Percentiles rank a stretch among this genome's conserved stretches.
Conservation (phyloP, 1,284 basidiomycete species). For the Schizophyllum amplum region DNA sequence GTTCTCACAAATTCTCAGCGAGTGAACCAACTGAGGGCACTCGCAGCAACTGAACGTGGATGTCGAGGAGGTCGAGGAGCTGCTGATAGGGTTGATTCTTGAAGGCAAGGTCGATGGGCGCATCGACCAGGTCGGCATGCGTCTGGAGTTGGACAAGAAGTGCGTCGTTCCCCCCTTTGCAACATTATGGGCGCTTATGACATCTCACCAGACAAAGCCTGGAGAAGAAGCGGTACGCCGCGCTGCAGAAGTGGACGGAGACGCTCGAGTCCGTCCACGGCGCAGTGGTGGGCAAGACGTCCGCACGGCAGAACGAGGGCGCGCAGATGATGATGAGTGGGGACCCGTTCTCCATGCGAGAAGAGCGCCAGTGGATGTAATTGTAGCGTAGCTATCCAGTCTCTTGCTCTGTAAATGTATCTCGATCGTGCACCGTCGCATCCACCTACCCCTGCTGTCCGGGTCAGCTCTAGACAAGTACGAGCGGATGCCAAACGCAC, state of each 20-base stretch:
- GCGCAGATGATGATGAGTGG: neutral
- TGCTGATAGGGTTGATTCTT: conserved; percentile 88
- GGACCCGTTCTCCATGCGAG: conserved; percentile 13
- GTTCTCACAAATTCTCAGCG: conserved; percentile 8
- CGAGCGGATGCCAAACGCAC: conserved; percentile 3
- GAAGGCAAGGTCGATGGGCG: conserved; percentile 93
- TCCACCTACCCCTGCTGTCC: neutral
- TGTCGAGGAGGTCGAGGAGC: conserved; percentile 82
- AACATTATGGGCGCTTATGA: conserved; percentile 7
- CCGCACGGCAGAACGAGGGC: conserved; percentile 12
- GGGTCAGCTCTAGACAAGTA: neutral
- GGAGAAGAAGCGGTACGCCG: conserved; percentile 76
- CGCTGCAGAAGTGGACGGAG: conserved; percentile 75
- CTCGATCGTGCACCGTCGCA: conserved; percentile 2
- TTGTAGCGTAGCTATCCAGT: neutral
- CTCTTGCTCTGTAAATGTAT: conserved; percentile 5
- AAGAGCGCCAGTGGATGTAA: conserved; percentile 24
- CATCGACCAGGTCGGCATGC: conserved; percentile 93
- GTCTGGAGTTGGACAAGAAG: conserved; percentile 86
- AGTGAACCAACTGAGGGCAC: conserved; percentile 3
- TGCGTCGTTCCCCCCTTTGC: conserved; percentile 30
- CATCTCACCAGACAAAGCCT: conserved; percentile 58
- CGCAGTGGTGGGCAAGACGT: conserved; percentile 68
- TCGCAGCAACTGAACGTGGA: conserved; percentile 87
- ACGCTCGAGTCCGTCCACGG: conserved; percentile 67